These are phyloP conservation scores for Aspergillus indologenus DNA, from an alignment of 495 filamentous ascomycete genomes.

Conservation along the genomic window DNA sequence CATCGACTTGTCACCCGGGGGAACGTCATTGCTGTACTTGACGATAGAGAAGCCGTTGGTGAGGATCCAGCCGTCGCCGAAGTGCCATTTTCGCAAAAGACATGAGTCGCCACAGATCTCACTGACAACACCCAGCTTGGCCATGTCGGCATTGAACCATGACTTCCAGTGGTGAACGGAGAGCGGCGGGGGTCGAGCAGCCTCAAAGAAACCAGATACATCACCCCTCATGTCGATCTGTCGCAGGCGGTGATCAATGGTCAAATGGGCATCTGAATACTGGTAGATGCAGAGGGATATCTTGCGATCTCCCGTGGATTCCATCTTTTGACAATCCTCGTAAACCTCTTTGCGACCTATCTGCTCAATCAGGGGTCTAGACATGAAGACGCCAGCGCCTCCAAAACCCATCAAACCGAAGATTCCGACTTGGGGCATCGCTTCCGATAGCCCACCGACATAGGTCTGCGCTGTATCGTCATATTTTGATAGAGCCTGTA, in stretches of 20 bases:
- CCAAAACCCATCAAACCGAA: slow-evolving; percentile 56
- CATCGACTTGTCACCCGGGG: slow-evolving; percentile 33
- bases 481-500: slow-evolving; percentile 43
- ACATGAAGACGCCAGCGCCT: slow-evolving; percentile 59
- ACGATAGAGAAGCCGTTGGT: slow-evolving; percentile 56
- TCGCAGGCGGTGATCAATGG: slow-evolving; percentile 50
- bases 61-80: slow-evolving; percentile 54
- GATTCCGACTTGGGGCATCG: slow-evolving; percentile 44
- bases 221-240: slow-evolving; percentile 52
- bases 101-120: slow-evolving; percentile 55
- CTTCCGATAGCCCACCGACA: slow-evolving; percentile 57
- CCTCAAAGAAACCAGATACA: slow-evolving; percentile 55
- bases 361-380: slow-evolving; percentile 43
- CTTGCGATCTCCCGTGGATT: slow-evolving; percentile 44
- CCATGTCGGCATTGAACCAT: slow-evolving; percentile 53
- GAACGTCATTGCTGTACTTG: slow-evolving; percentile 43
- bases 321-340: slow-evolving; percentile 38
- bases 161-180: slow-evolving; percentile 60
- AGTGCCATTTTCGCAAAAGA: slow-evolving; percentile 55
- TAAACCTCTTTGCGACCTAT: slow-evolving; percentile 34
- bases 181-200: slow-evolving; percentile 45
- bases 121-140: slow-evolving; percentile 45
- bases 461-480: slow-evolving; percentile 48
- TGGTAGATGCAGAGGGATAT: slow-evolving; percentile 53
- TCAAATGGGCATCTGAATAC: slow-evolving; percentile 47